phyloP scores from a whole-genome alignment of 192 early-diverging fungal species.

The Pecoramyces ruminantium region DNA sequence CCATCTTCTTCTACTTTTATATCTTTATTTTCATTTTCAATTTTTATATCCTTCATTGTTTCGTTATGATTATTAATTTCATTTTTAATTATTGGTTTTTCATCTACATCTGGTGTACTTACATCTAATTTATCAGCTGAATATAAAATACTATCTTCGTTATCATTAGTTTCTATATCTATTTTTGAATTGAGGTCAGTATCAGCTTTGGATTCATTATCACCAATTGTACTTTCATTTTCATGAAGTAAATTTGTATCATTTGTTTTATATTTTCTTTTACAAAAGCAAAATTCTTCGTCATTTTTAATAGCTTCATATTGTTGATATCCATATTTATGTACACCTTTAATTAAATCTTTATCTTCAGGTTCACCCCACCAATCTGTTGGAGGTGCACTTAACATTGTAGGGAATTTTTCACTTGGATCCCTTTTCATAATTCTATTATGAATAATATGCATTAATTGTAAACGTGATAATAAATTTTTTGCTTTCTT shows the following conservation, averaged over 20 bases:
- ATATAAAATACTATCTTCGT: not conserved
- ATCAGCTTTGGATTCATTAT: not conserved
- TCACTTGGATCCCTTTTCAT: slow-evolving; percentile 27
- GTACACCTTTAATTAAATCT: slow-evolving; percentile 59
- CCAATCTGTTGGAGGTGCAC: slow-evolving; percentile 32
- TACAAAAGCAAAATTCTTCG: not conserved
- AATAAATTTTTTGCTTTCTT: slow-evolving; percentile 57
- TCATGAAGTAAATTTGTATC: slow-evolving; percentile 14
- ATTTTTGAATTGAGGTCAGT: not conserved
- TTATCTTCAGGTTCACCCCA: slow-evolving; percentile 67
- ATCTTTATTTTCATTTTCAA: no score
- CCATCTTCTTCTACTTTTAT: not conserved
- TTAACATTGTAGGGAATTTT: slow-evolving; percentile 10
- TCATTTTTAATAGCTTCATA: slow-evolving; percentile 9
- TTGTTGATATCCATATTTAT: slow-evolving; percentile 60
- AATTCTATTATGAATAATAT: slow-evolving; percentile 52
- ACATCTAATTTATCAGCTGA: not conserved
- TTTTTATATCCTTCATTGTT: no score
- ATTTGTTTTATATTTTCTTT: slow-evolving; percentile 18
- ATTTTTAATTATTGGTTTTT: not conserved
- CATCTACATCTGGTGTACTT: not conserved
- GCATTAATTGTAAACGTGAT: slow-evolving; percentile 53
- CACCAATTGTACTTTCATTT: slow-evolving; percentile 6
- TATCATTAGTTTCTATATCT: not conserved
- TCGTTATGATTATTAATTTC: no score